Evolutionary conservation across 257 asterid species (phyloP), one percentile per base, ranked within the genome.

Genomic region (Capsicum chinense): DNA sequence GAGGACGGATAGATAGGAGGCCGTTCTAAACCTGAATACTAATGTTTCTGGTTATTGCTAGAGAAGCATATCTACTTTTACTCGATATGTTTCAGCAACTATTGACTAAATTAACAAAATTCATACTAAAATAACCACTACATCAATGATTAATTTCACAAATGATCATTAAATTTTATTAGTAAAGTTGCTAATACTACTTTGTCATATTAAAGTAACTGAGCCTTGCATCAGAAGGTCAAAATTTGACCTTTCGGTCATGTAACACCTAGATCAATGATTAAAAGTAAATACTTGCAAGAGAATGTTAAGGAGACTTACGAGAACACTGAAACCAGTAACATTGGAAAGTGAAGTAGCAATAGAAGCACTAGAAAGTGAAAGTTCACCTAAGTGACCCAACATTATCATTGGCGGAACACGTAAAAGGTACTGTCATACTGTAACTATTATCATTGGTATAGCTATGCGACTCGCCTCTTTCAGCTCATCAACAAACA

Each of bases 391-490:
- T 62, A 91, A 79, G 70, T 90, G 97, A 52, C 97, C 80, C 69
- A 94, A 9, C 98, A 93, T 94, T 33, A 92, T 90, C 48, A 94
- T 78, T 3, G 98, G 92, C 3, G 92, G 87, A 6, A 79, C 88
- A 0, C 94, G 90, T 80, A 87, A 44, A 52, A 94, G 88, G 85
- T 88, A 92, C 86, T 94, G 97, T 0, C 92, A 88, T 1, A 92
- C 64, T 0, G 93, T 87, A 26, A 92, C 94, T 2, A 92, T 86
- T 11, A 94, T 89, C 96, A 93, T 93, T 4, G 98, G 98, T 69
- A 92, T 7, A 21, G 98, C 98, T 62, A 94, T 88, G 11, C 83
- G 54, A 42, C 79, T 89, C 44, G 91, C 94, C 67, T 90, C 90
- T 64, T 88, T 94, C 66, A 90, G 26, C 73, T 93, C 98, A 12